Conservation (phyloP, 2,329 filamentous ascomycete species). For the Bipolaris oryzae region DNA sequence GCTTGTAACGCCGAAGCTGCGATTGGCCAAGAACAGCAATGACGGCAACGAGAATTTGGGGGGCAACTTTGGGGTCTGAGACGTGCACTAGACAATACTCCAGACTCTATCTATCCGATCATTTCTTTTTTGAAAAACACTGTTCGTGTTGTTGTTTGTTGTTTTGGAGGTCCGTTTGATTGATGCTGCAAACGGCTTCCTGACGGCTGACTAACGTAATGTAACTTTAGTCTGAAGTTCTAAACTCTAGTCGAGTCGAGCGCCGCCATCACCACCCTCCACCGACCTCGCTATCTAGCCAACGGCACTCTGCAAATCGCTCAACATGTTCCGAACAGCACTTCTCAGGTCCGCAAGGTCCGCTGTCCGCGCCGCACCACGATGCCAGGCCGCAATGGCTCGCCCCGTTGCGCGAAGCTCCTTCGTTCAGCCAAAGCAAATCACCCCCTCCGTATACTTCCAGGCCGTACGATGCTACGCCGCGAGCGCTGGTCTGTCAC, state of each 20-base stretch:
- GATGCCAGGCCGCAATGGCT: slow-evolving; percentile 58
- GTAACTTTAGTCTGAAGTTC: slow-evolving; percentile 28
- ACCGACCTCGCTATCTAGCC: slow-evolving; percentile 31
- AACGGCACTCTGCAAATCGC: slow-evolving; percentile 24
- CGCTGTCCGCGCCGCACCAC: slow-evolving; percentile 50
- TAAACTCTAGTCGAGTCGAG: slow-evolving; percentile 29
- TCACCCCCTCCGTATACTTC: slow-evolving; percentile 67
- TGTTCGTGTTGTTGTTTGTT: neutral
- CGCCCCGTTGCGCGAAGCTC: slow-evolving; percentile 66
- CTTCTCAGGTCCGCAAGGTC: slow-evolving; percentile 76
- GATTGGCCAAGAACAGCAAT: slow-evolving; percentile 38
- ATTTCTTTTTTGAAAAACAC: neutral
- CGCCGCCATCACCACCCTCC: slow-evolving; percentile 34
- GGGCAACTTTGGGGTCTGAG: slow-evolving; percentile 17
- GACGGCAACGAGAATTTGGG: slow-evolving; percentile 26
- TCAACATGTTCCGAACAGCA: slow-evolving; percentile 87
- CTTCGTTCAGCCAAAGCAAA: slow-evolving; percentile 66
- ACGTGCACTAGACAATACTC: neutral
- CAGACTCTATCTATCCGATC: neutral
- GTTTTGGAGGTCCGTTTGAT: slow-evolving; percentile 6
- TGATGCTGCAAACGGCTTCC: slow-evolving; percentile 5
- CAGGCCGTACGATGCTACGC: slow-evolving; percentile 84
- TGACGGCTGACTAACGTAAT: slow-evolving; percentile 23
- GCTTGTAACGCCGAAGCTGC: slow-evolving; percentile 32
- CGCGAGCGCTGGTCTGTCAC: slow-evolving; percentile 75